Base-by-base conservation (phyloP, 1,284 basidiomycete genomes). In the Ustilago curta region DNA sequence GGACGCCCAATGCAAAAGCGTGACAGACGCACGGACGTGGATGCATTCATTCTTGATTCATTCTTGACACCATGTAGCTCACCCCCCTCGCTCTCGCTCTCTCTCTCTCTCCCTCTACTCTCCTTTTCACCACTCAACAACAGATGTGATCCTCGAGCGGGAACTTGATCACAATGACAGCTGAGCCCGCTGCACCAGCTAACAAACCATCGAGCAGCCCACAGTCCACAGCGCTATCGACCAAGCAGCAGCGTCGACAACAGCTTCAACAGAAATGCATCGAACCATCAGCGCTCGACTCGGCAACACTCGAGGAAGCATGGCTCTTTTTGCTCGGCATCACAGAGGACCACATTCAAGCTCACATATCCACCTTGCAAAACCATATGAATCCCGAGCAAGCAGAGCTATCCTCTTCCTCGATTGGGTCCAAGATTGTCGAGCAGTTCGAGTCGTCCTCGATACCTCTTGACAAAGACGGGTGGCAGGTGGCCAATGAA, bases 401-500 rank as follows among this genome's bases (percentile, higher is more conserved):
- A 14, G 35, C 35, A 12, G 19, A 45, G 27, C 25, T 18, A 3
- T 9, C 37, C 2, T 7, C 21, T 21, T 43, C 49, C 0, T 18
- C 42, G 0, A 39, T 7, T 19, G 16, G 16, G 14, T 32, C 53
- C 1, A 19, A 25, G 8, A 27, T 56, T 23, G 37, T 55, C 14
- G 18, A 40, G 5, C 56, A 69, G 3, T 50, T 40, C 6, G 45
- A 48, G 0, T 37, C 31, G 11, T 49, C 70, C 1, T 39, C 59
- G 5, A 54, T 70, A 29, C 64, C 68, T 1, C 14, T 75, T 40
- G 71, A 77, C 43, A 54, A 63, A 44, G 76, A 77, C 37, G 71
- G 76, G 0, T 75, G 76, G 71, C 76, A 75, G 61, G 55, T 77
- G 9, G 64, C 70, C 3, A 19, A 31, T n/a, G 40, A 43, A 18